A percentile compares a stretch with the other conserved stretches of the same genome.
Evolutionary conservation across 495 filamentous ascomycete genomes (phyloP).

Genomic region (Neurospora discreta): DNA sequence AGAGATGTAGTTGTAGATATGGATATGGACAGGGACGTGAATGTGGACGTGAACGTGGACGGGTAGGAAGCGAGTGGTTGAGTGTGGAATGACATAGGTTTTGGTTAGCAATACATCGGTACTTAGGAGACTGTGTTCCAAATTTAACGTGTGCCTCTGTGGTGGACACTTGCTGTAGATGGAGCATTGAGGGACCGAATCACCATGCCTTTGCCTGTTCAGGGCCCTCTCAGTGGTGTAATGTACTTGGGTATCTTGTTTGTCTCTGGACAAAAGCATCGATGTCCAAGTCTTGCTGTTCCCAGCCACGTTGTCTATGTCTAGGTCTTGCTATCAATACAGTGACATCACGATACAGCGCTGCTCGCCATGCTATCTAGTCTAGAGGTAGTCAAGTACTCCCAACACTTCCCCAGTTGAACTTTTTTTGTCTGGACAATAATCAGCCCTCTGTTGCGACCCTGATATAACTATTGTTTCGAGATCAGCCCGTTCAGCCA

Average conservation of each 20-base stretch:
- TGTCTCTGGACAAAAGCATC: neutral
- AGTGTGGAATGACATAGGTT: neutral
- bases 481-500: neutral
- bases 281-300: neutral
- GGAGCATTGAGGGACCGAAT: neutral
- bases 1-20: neutral
- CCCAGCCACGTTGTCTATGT: neutral
- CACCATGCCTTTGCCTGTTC: neutral
- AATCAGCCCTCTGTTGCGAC: neutral
- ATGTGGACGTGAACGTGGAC: neutral
- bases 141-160: neutral
- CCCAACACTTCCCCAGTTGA: conserved; percentile 7
- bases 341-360: neutral
- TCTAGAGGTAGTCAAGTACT: neutral
- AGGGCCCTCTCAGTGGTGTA: neutral
- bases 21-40: neutral
- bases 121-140: neutral
- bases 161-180: neutral
- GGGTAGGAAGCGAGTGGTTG: neutral
- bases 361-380: neutral
- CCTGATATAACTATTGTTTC: neutral
- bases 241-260: neutral
- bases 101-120: neutral
- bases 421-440: neutral
- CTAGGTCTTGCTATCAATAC: neutral